Evolutionary conservation across 306 rosid genomes (phyloP).

Genomic region (Casuarina equisetifolia): DNA sequence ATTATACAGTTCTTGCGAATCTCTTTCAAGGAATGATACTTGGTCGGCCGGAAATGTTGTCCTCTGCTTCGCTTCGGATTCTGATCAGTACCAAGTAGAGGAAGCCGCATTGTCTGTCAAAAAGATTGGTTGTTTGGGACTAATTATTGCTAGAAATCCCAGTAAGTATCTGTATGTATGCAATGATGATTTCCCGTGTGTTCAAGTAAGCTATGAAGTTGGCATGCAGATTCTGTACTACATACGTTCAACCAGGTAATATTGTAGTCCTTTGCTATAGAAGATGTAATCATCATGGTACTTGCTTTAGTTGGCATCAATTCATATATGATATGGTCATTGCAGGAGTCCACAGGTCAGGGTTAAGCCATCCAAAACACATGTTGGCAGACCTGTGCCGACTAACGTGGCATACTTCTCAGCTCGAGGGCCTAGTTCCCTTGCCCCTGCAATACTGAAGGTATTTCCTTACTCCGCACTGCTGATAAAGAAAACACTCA

Average conservation of each 20-base stretch:
- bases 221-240: constrained; percentile 44
- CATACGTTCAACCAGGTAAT: constrained; percentile 46
- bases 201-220: constrained; percentile 38
- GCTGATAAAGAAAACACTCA: background rate
- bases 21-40: constrained; percentile 25
- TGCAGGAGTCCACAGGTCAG: constrained; percentile 38
- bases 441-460: constrained; percentile 47
- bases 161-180: constrained; percentile 9
- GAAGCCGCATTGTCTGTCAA: constrained; percentile 21
- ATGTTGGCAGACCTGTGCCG: constrained; percentile 42
- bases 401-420: constrained; percentile 45
- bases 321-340: constrained; percentile 1
- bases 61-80: constrained; percentile 39
- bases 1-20: constrained; percentile 29
- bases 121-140: constrained; percentile 39
- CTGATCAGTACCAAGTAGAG: background rate
- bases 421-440: constrained; percentile 56
- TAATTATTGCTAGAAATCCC: constrained; percentile 37
- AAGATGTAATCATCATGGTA: background rate
- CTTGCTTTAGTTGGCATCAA: background rate
- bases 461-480: constrained; percentile 16
- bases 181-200: constrained; percentile 33
- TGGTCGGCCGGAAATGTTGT: constrained; percentile 36
- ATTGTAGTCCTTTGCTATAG: background rate
- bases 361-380: constrained; percentile 39